Base-by-base conservation (phyloP, 768 basidiomycete genomes). In the Lactarius sanguifluus region DNA sequence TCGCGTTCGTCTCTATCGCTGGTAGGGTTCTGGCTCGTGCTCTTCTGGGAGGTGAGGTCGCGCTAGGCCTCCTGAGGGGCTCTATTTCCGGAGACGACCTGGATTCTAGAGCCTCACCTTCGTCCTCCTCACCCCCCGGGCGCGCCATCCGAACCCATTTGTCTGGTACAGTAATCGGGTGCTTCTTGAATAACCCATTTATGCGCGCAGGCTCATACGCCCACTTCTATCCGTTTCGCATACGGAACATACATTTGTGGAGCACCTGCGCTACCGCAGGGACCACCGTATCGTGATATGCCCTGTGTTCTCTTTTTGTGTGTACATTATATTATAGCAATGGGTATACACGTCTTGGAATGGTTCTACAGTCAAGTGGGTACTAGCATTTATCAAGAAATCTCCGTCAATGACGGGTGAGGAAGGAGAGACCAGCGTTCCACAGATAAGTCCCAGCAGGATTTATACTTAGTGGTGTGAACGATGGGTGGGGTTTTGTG, bases 1-100 rank as follows among this genome's bases (percentile, higher is more conserved):
- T 52, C 61, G 68, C 28, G 36, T 16, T 64, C 10, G 34, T 36
- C 32, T 71, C 73, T 18, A 61, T 69, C 5, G 73, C 76, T 12
- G 73, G 78, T 7, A 76, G 75, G 68, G 52, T 79, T 20, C 71
- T 84, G 10, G 75, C 79, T 20, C 78, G 77, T 43, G 60, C 75
- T 34, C 75, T 50, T 32, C 75, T 82, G 16, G 72, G 72, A 69
- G 72, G 81, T 80, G 59, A 68, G 73, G 64, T 83, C 20, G 58
- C 81, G 34, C 55, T 28, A 30, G 80, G 80, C 12, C 69, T 77
- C 25, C 43, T 78, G 10, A 77, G 76, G 5, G 75, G 76, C 16
- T 67, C 65, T 2, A 73, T 69, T 64, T 40, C 68, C 34, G 64
- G 68, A 13, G 64, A 62, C n/a, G 70, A 75, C n/a, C n/a, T n/a